These are phyloP conservation scores for Dillenia suffruticosa DNA, from an alignment of 164 flowering plant species.

Conservation along the genomic window DNA sequence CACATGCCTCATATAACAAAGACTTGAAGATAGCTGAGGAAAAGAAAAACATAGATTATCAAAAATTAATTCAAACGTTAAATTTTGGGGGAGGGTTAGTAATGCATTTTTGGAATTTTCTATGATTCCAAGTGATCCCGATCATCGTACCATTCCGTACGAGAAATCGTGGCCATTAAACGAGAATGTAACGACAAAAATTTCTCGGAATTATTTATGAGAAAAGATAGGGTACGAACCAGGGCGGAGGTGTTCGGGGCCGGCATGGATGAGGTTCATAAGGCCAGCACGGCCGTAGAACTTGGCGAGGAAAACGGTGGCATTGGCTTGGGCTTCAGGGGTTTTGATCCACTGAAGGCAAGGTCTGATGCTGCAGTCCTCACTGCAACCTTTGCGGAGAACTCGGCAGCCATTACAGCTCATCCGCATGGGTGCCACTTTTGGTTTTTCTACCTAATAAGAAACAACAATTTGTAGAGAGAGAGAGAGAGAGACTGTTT, in stretches of 20 bases:
- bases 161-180: too few relatives aligned
- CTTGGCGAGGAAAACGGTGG: slow-evolving; percentile 70
- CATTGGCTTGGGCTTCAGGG: slow-evolving; percentile 64
- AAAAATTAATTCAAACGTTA: too few relatives aligned
- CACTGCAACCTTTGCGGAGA: slow-evolving; percentile 62
- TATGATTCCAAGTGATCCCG: too few relatives aligned
- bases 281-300: slow-evolving; percentile 81
- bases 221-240: slow-evolving; percentile 8
- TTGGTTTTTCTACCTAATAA: too few relatives aligned
- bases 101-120: too few relatives aligned
- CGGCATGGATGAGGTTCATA: slow-evolving; percentile 68
- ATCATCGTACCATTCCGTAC: too few relatives aligned
- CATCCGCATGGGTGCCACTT: slow-evolving; percentile 35
- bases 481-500: too few relatives aligned
- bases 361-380: slow-evolving; percentile 52
- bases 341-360: slow-evolving; percentile 60
- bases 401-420: slow-evolving; percentile 71
- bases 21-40: slow-evolving; percentile 41
- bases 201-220: too few relatives aligned
- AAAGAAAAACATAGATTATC: neutral
- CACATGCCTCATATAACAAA: slow-evolving; percentile 47
- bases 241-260: slow-evolving; percentile 40
- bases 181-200: too few relatives aligned
- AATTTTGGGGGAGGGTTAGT: too few relatives aligned
- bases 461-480: too few relatives aligned